Evolutionary conservation across 176 grass and related monocot genomes (phyloP), one percentile per base, ranked within the genome.

Genomic region (Puccinellia tenuiflora): DNA sequence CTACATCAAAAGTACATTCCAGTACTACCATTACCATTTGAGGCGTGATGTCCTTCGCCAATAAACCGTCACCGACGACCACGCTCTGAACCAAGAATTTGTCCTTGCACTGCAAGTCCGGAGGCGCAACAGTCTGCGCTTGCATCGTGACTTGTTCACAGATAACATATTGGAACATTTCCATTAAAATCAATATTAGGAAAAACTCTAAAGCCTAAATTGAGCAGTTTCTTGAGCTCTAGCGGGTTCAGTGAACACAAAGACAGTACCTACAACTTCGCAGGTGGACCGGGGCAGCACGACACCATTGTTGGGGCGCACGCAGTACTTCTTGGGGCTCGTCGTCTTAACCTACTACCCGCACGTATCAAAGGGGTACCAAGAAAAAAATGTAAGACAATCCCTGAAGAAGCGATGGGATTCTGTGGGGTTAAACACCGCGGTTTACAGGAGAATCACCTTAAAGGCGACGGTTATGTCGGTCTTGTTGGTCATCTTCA

Each of bases 281-380:
- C 77, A 86, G 11, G 59, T 73, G 48, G 92, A 91, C 73, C 86
- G 92, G 5, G 92, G 88, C 64, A 29, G 40, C 34, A 94, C 84
- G n/a, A 91, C 76, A 31, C 92, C 92, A 81, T 88, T 72, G 86
- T 94, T 94, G 34, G 92, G 92, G 17, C 92, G 89, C 63, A 94
- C 92, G 78, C 92, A 94, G 71, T 94, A 94, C 64, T 94, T 94
- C 86, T 86, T 94, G 26, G 92, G 92, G 86, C 71, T 94, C 40
- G 92, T 94, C 80, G 92, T 94, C 88, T 94, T 94, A 54, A 94
- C 88, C 92, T 94, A 93, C 86, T 82, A 86, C 83, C 86, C 76
- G 61, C 53, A 79, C 37, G 63, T 51, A 90, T 65, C 88, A 47
- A 54, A 79, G 53, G 45, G 73, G 53, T 64, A 53, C 56, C 79